A percentile compares a stretch with the other conserved stretches of the same genome.
Evolutionary conservation across 352 stramenopile species (phyloP).

Genomic region (Pythium aristosporum): DNA sequence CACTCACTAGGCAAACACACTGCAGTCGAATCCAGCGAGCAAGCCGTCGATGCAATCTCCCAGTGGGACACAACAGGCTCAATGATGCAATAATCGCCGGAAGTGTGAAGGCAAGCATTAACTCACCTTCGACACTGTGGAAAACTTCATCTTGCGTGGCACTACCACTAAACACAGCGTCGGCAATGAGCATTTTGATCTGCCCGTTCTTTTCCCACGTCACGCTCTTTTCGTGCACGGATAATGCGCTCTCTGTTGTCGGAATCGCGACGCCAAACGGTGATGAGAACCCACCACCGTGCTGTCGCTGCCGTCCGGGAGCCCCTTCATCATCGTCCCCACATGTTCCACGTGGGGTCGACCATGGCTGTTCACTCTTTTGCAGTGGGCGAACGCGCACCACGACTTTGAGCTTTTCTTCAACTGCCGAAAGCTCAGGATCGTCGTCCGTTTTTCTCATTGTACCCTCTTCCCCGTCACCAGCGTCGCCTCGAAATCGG

Average conservation of each 20-base stretch:
- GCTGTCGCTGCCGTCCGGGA: not conserved
- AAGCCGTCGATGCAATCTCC: constrained; percentile 60
- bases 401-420: constrained; percentile 67
- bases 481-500: not conserved
- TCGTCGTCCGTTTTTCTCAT: not conserved
- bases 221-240: constrained; percentile 35
- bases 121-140: constrained; percentile 51
- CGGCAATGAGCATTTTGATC: constrained; percentile 49
- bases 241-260: constrained; percentile 24
- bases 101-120: not conserved
- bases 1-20: constrained; percentile 68
- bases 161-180: constrained; percentile 46
- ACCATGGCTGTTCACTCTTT: constrained; percentile 48
- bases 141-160: constrained; percentile 47
- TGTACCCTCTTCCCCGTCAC: not conserved
- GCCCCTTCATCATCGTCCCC: not conserved
- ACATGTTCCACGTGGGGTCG: not conserved
- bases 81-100: not conserved
- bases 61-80: not conserved
- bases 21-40: constrained; percentile 68
- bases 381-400: constrained; percentile 56
- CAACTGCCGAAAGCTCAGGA: constrained; percentile 14
- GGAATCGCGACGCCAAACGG: not conserved
- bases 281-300: not conserved
- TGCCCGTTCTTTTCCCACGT: constrained; percentile 72